phyloP scores from a whole-genome alignment of 345 rosid species.

The Nasturtium officinale region DNA sequence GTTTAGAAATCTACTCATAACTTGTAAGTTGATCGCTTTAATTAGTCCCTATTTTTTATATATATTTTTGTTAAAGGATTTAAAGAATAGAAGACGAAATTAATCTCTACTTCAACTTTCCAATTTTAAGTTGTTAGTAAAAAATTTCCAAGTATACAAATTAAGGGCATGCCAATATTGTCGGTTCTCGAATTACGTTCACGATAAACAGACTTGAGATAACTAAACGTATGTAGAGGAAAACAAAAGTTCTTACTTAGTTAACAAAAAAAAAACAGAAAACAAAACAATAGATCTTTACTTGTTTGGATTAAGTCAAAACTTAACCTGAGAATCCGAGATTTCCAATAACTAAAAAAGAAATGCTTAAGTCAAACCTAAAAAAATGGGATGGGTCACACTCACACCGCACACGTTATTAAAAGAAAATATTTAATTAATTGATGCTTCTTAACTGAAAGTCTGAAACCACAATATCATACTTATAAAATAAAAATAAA shows the following conservation, averaged over 20 bases:
- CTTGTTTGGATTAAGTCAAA: constrained; percentile 27
- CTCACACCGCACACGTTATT: no score
- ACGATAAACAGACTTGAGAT: background rate
- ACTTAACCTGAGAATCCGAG: constrained; percentile 13
- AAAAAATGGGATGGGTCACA: constrained; percentile 23
- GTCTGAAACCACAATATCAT: background rate
- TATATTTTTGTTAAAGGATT: background rate
- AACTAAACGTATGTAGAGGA: background rate
- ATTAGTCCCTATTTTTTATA: background rate
- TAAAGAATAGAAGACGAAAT: background rate
- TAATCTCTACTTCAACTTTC: background rate
- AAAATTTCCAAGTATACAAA: background rate
- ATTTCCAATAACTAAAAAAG: constrained; percentile 16
- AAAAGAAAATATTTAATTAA: background rate
- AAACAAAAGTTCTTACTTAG: background rate
- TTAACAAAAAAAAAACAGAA: background rate
- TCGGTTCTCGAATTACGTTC: background rate
- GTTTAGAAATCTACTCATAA: background rate
- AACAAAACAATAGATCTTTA: no score
- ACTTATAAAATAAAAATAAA: no score
- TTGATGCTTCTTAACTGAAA: constrained; percentile 2
- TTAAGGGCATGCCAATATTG: background rate
- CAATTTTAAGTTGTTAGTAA: background rate
- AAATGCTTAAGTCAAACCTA: constrained; percentile 28
- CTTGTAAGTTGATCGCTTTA: background rate